These are phyloP conservation scores for Mentha longifolia DNA, from an alignment of 257 asterid species.

Conservation along the genomic window DNA sequence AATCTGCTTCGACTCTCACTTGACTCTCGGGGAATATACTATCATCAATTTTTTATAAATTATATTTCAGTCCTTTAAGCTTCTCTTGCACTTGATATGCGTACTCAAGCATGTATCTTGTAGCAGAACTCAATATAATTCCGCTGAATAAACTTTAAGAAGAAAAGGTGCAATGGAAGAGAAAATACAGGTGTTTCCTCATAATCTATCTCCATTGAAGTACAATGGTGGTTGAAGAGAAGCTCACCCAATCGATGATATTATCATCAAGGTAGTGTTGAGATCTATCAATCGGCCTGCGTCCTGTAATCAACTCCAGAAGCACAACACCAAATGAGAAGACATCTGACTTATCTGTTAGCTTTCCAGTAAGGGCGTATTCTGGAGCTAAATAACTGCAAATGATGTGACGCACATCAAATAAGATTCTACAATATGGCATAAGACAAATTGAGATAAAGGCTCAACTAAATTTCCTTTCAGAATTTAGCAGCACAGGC, in stretches of 20 bases:
- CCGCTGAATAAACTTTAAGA: too few species aligned
- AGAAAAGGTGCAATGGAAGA: too few species aligned
- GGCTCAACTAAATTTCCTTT: constrained; percentile 1
- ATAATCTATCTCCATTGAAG: too few species aligned
- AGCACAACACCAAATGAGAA: constrained; percentile 93
- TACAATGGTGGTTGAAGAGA: constrained; percentile 15
- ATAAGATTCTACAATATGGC: constrained; percentile 10
- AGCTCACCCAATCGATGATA: constrained; percentile 87
- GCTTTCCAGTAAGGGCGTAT: constrained; percentile 91
- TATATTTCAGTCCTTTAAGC: too few species aligned
- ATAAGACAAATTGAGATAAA: constrained; percentile 9
- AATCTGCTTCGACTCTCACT: neutral
- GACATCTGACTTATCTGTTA: constrained; percentile 84
- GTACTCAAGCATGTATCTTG: too few species aligned
- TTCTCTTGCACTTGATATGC: too few species aligned
- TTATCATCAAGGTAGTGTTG: constrained; percentile 85
- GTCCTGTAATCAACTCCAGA: constrained; percentile 92
- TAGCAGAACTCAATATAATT: too few species aligned
- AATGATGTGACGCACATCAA: neutral
- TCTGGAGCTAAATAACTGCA: constrained; percentile 94
- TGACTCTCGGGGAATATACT: neutral
- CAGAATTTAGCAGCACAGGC: constrained; percentile 23
- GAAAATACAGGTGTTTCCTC: too few species aligned
- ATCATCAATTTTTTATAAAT: too few species aligned
- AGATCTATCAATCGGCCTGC: constrained; percentile 80